Conservation (phyloP, 2,329 filamentous ascomycete species). For the Cylindrodendrum hubeiense region DNA sequence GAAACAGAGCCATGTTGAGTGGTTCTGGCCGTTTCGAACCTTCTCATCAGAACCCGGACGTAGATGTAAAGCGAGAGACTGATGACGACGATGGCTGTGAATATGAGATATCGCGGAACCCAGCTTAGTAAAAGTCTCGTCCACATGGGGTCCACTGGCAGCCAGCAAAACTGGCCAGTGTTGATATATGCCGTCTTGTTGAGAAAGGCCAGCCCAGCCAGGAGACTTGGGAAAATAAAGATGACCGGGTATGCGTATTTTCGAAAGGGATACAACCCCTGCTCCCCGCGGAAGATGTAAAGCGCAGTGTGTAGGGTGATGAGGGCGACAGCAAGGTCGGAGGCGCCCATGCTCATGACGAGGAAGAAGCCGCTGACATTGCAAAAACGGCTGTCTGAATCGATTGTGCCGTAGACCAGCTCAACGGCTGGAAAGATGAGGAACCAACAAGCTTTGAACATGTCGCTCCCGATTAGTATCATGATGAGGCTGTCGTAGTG, state of each 20-base stretch:
- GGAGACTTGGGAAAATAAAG: constrained; percentile 68
- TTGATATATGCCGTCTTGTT: constrained; percentile 69
- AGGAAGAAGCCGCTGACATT: constrained; percentile 78
- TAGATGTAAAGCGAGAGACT: constrained; percentile 80
- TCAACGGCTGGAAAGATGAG: constrained; percentile 73
- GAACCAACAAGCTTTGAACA: constrained; percentile 77
- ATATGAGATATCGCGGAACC: constrained; percentile 80
- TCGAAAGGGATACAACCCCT: constrained; percentile 78
- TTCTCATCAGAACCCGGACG: constrained; percentile 61
- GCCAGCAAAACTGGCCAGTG: constrained; percentile 76
- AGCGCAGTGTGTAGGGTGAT: constrained; percentile 81
- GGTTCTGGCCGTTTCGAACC: constrained; percentile 47
- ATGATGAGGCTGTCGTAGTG: constrained; percentile 73
- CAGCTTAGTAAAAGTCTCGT: constrained; percentile 76
- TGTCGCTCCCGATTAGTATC: constrained; percentile 78
- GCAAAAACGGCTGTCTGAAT: constrained; percentile 68
- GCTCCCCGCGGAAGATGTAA: constrained; percentile 74
- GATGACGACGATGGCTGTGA: constrained; percentile 71
- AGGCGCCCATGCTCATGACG: constrained; percentile 74
- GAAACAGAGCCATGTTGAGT: constrained; percentile 23
- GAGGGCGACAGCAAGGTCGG: constrained; percentile 78
- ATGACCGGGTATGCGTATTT: constrained; percentile 69
- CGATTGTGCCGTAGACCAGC: constrained; percentile 64
- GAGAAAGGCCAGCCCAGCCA: constrained; percentile 74
- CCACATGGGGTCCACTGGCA: constrained; percentile 77